Percentiles rank a stretch among this genome's conserved stretches.
These are phyloP conservation scores for Dichotomopilus funicola DNA, from an alignment of 2,329 filamentous ascomycete species.

Conservation along the genomic window DNA sequence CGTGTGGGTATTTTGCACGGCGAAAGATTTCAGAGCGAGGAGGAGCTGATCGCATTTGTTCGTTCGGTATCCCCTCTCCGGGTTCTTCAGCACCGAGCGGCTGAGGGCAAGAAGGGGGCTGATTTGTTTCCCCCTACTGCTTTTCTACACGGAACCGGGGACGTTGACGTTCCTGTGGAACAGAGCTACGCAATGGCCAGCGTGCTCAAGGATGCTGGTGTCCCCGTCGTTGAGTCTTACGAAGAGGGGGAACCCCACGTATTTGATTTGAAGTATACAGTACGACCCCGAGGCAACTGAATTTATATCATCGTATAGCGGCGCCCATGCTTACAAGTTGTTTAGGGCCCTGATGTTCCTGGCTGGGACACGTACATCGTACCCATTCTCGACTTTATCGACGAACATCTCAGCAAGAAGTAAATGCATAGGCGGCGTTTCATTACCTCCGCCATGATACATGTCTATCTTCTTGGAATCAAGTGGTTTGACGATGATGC, in stretches of 20 bases:
- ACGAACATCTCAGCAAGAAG: constrained; percentile 8
- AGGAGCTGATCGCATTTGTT: constrained; percentile 13
- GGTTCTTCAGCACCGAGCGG: constrained; percentile 9
- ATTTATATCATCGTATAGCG: too few relatives aligned
- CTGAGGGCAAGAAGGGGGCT: neutral
- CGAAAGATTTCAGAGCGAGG: constrained; percentile 16
- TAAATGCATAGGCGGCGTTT: neutral
- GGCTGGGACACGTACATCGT: constrained; percentile 21
- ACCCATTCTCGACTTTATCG: constrained; percentile 21
- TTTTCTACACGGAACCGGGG: constrained; percentile 21
- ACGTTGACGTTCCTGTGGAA: constrained; percentile 16
- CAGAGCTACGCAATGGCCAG: constrained; percentile 20
- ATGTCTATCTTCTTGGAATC: too few relatives aligned
- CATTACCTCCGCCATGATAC: neutral
- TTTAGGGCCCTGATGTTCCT: constrained; percentile 12
- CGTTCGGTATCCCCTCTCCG: constrained; percentile 13
- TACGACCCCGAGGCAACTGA: constrained; percentile 2
- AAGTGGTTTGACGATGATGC: too few relatives aligned
- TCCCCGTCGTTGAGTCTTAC: constrained; percentile 20
- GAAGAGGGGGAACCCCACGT: constrained; percentile 19
- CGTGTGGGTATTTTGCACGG: constrained; percentile 14
- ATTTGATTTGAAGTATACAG: constrained; percentile 23
- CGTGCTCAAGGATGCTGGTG: constrained; percentile 15
- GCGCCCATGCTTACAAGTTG: neutral
- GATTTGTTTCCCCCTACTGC: constrained; percentile 21